Evolutionary conservation across 257 asterid species (phyloP).

Genomic region (Linaria vulgaris): DNA sequence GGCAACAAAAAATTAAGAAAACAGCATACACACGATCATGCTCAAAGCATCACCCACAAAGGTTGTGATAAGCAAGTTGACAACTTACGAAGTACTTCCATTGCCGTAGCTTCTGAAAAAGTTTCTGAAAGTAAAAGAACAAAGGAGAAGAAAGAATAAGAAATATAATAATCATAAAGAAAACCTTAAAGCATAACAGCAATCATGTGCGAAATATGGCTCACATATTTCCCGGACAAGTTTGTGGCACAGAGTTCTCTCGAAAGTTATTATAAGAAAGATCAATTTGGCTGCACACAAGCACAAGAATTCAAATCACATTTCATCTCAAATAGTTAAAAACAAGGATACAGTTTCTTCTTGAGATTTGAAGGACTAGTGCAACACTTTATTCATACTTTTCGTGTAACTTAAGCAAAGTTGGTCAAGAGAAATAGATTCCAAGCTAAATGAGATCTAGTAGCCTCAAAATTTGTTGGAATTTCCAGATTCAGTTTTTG

Average conservation of each 20-base stretch:
- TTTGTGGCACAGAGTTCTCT: slow-evolving; percentile 12
- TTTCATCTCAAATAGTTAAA: not conserved
- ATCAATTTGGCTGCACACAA: slow-evolving; percentile 5
- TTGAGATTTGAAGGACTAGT: not conserved
- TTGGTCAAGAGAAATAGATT: too few relatives aligned
- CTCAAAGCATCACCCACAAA: too few relatives aligned
- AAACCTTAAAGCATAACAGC: too few relatives aligned
- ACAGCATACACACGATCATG: too few relatives aligned
- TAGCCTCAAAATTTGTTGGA: too few relatives aligned
- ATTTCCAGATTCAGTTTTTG: too few relatives aligned
- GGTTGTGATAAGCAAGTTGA: not conserved
- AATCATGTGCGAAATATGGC: not conserved
- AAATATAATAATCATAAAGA: too few relatives aligned
- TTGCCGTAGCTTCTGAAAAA: slow-evolving; percentile 39
- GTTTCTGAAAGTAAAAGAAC: slow-evolving; percentile 31
- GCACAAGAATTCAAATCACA: not conserved
- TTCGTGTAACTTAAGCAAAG: too few relatives aligned
- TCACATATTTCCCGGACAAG: slow-evolving; percentile 30
- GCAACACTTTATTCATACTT: too few relatives aligned
- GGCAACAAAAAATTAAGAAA: not conserved
- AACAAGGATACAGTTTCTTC: too few relatives aligned
- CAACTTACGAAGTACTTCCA: slow-evolving; percentile 36
- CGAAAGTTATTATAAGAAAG: slow-evolving; percentile 16
- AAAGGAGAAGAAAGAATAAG: too few relatives aligned
- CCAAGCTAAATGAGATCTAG: too few relatives aligned